Evolutionary conservation across 2,329 filamentous ascomycete genomes (phyloP).

Genomic region (Ophiostoma quercus): DNA sequence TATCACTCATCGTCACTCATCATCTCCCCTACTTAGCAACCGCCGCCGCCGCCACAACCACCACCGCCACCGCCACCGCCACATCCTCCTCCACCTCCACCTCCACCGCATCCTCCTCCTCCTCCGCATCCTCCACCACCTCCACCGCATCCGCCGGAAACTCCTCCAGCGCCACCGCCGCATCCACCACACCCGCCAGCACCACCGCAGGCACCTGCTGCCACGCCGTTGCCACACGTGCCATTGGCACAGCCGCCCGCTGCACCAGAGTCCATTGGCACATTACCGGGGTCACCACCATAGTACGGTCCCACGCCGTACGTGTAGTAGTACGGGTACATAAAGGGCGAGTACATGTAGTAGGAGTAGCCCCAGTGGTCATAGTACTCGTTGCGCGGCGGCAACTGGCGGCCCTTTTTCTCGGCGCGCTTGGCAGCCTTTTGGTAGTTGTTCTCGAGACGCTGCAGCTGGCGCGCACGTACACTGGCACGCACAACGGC

Average conservation of each 20-base stretch:
- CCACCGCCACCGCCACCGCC: background rate
- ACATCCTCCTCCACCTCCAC: background rate
- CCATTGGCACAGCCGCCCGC: background rate
- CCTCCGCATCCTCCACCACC: background rate
- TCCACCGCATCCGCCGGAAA: background rate
- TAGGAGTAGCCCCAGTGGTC: slow-evolving; percentile 15
- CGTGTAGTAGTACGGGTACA: slow-evolving; percentile 14
- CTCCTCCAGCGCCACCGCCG: background rate
- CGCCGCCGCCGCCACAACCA: background rate
- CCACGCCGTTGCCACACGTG: background rate
- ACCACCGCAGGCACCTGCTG: background rate
- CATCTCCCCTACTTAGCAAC: background rate
- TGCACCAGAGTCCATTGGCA: background rate
- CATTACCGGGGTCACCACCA: background rate
- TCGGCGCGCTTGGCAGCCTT: slow-evolving; percentile 16
- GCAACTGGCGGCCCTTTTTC: slow-evolving; percentile 13
- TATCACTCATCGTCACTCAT: background rate
- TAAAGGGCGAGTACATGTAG: slow-evolving; percentile 16
- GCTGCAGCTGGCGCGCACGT: slow-evolving; percentile 6
- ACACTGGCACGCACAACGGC: slow-evolving; percentile 1
- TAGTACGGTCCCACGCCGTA: slow-evolving; percentile 6
- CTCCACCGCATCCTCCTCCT: background rate
- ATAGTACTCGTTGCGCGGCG: slow-evolving; percentile 17
- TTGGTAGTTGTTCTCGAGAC: slow-evolving; percentile 14
- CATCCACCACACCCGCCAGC: background rate